Percentiles rank a stretch among this genome's conserved stretches.
phyloP scores from a whole-genome alignment of 768 basidiomycete genomes.

The Imleria badia region DNA sequence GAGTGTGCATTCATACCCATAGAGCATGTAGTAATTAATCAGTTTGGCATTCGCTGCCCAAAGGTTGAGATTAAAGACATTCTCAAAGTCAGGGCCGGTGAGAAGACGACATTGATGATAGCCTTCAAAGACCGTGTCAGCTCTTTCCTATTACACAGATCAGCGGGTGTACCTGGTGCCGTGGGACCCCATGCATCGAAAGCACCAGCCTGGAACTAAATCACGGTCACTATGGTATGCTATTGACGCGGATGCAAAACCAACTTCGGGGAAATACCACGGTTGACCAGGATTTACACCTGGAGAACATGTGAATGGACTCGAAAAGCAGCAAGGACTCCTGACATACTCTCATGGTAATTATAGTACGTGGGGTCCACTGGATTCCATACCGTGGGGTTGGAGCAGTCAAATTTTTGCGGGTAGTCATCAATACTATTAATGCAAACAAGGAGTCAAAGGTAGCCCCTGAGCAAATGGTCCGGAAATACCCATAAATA shows the following conservation, averaged over 20 bases:
- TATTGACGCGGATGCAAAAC: constrained; percentile 3
- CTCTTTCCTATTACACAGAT: background rate
- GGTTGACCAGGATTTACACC: constrained; percentile 49
- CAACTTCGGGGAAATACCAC: constrained; percentile 70
- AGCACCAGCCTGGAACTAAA: constrained; percentile 70
- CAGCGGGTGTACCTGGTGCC: constrained; percentile 50
- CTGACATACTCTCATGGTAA: constrained; percentile 50
- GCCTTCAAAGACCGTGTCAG: constrained; percentile 36
- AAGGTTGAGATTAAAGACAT: constrained; percentile 74
- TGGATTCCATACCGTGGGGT: constrained; percentile 63
- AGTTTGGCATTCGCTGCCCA: constrained; percentile 84
- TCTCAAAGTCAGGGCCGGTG: constrained; percentile 73
- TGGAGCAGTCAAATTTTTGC: constrained; percentile 78
- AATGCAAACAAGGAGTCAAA: constrained; percentile 1
- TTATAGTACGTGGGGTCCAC: constrained; percentile 62
- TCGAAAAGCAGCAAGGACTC: background rate
- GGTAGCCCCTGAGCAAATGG: background rate
- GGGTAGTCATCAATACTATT: constrained; percentile 67
- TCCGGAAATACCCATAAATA: constrained; percentile 50
- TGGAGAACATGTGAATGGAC: constrained; percentile 36
- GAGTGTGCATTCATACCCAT: constrained; percentile 47
- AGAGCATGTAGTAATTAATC: constrained; percentile 85
- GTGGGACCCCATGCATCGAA: constrained; percentile 82
- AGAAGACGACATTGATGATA: constrained; percentile 63
- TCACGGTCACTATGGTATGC: constrained; percentile 9